These are phyloP conservation scores for Gonium pectorale DNA, from an alignment of 139 green algal genomes.

Conservation along the genomic window DNA sequence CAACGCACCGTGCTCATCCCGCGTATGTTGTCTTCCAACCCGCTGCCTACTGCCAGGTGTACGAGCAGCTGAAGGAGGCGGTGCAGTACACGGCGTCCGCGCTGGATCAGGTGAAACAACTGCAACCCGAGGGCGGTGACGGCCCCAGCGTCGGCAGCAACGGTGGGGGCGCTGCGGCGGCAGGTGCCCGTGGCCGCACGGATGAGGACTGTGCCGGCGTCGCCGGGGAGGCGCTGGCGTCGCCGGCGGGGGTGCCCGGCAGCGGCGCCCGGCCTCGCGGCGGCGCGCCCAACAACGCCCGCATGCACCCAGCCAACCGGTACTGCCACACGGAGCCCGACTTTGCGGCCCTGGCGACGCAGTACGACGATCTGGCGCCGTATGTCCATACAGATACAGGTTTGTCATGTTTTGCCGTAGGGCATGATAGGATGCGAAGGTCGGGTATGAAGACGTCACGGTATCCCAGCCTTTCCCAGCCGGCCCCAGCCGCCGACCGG, in stretches of 20 bases:
- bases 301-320: conserved; percentile 76
- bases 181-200: neutral
- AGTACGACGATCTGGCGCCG: conserved; percentile 65
- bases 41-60: conserved; percentile 25
- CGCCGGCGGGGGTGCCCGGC: neutral
- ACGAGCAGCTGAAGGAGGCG: conserved; percentile 31
- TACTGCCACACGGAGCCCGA: conserved; percentile 79
- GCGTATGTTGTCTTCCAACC: too few species aligned
- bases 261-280: neutral
- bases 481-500: too few species aligned
- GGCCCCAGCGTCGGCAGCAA: neutral
- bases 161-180: neutral
- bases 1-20: too few species aligned
- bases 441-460: neutral
- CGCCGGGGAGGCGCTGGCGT: neutral
- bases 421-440: too few species aligned
- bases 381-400: conserved; percentile 50
- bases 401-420: neutral
- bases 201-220: neutral
- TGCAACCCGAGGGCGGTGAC: neutral
- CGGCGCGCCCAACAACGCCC: conserved; percentile 43
- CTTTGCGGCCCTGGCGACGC: conserved; percentile 76
- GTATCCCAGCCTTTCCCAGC: too few species aligned
- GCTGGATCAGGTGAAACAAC: neutral
- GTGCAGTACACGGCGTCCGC: conserved; percentile 18